These are phyloP conservation scores for Colletotrichum gloeosporioides DNA, from an alignment of 2,329 filamentous ascomycete genomes.

Conservation along the genomic window DNA sequence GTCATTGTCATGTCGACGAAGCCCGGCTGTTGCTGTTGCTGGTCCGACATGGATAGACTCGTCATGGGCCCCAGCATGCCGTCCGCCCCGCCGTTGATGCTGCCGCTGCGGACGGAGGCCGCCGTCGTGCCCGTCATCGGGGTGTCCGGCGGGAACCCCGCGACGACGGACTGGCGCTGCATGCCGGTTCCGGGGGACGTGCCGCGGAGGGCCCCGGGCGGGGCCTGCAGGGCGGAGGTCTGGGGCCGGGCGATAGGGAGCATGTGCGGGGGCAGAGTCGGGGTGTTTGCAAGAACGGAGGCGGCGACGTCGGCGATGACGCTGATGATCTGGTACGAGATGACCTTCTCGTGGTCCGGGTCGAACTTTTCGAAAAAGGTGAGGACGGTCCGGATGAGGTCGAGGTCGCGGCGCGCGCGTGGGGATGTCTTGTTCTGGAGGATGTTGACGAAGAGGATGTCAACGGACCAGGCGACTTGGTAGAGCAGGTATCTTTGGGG, in stretches of 20 bases:
- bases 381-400: conserved; percentile 14
- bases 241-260: neutral
- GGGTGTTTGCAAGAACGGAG: conserved; percentile 14
- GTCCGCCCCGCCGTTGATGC: neutral
- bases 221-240: neutral
- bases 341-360: neutral
- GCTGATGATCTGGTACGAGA: conserved; percentile 6
- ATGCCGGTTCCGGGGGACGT: neutral
- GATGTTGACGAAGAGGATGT: conserved; percentile 14
- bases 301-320: conserved; percentile 11
- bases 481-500: neutral
- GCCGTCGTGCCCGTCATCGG: neutral
- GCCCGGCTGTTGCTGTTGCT: neutral
- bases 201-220: neutral
- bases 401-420: conserved; percentile 10
- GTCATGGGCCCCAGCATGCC: neutral
- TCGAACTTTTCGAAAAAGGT: conserved; percentile 17
- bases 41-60: conserved; percentile 8
- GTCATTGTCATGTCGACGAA: neutral
- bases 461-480: conserved; percentile 15
- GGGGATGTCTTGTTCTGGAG: conserved; percentile 10
- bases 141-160: neutral
- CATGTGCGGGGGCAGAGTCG: conserved; percentile 13
- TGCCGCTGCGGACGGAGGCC: neutral
- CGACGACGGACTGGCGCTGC: neutral